Evolutionary conservation across 2,329 filamentous ascomycete genomes (phyloP).

Genomic region (Cytospora leucostoma): DNA sequence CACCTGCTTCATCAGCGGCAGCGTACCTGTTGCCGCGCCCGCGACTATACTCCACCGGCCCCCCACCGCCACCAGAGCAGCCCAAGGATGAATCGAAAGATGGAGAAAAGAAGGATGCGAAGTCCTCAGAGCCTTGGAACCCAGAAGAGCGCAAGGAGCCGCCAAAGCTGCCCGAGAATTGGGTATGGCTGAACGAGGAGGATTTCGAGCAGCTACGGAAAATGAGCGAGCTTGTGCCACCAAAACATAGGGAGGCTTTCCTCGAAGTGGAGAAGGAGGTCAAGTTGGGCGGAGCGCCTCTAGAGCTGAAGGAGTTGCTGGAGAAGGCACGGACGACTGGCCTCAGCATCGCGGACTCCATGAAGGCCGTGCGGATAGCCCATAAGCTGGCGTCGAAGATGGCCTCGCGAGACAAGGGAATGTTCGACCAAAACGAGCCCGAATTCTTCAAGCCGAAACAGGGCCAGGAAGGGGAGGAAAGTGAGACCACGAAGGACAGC

Average conservation of each 20-base stretch:
- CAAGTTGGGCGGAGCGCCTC: conserved; percentile 68
- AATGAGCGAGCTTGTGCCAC: conserved; percentile 63
- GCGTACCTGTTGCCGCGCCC: conserved; percentile 27
- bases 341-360: conserved; percentile 49
- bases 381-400: conserved; percentile 54
- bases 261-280: conserved; percentile 63
- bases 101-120: background rate
- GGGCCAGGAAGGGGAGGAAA: conserved; percentile 26
- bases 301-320: conserved; percentile 63
- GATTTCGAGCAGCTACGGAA: conserved; percentile 57
- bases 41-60: conserved; percentile 33
- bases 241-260: conserved; percentile 60
- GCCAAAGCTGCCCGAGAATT: conserved; percentile 44
- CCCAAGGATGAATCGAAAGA: conserved; percentile 20
- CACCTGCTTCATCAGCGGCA: conserved; percentile 27
- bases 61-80: conserved; percentile 17
- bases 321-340: conserved; percentile 58
- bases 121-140: conserved; percentile 1
- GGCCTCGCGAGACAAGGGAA: conserved; percentile 27
- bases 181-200: conserved; percentile 48
- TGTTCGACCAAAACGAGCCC: conserved; percentile 33
- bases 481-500: conserved; percentile 26
- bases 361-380: conserved; percentile 60
- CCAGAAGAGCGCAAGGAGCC: conserved; percentile 17
- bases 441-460: conserved; percentile 30